Evolutionary conservation across 2,329 filamentous ascomycete genomes (phyloP), one percentile per base, ranked within the genome.

Genomic region (Verticillium zaregamsianum): DNA sequence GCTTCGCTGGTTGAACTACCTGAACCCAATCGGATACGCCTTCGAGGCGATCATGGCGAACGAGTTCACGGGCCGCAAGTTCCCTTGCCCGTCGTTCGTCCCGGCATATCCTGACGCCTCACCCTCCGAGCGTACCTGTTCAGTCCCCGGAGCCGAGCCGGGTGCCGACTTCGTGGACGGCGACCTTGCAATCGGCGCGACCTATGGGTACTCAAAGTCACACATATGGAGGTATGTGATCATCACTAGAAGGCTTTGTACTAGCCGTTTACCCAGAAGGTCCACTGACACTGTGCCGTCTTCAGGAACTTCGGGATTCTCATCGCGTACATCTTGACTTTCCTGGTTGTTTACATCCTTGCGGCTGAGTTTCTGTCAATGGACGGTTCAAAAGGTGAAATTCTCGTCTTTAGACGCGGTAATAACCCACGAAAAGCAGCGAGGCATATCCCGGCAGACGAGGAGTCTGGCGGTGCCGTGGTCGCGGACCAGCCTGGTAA

Each of bases 1-100:
- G 75, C 69, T 76, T 66, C 66, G 86, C 52, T 89, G 82, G 88
- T 74, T 88, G n/a, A 85, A 79, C 66, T 85, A 82, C 57, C 67
- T 83, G 62, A 83, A 84, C 60, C 82, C 82, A 0, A 70, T 68
- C 5, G 68, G 75, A 0, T 91, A 90, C 66, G 81, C 84, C 1
- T 91, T 90, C 65, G 89, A 91, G 70, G 83, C 84, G 3, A 84
- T 91, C 2, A 76, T 91, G 64, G 73, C 86, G 0, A 92, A 90
- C 66, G 89, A 92, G 67, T 82, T 82, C 80, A 66, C 82, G 58
- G 78, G 79, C 32, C 78, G 84, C 6, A 63, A 76, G 0, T 88
- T 84, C 66, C 57, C 63, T 0, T 58, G 68, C 66, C n/a, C 66
- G 55, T 17, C 66, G 60, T 62, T 72, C 62, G 63, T 69, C 20